Conservation (phyloP, 768 basidiomycete species). For the Mycena epipterygia region DNA sequence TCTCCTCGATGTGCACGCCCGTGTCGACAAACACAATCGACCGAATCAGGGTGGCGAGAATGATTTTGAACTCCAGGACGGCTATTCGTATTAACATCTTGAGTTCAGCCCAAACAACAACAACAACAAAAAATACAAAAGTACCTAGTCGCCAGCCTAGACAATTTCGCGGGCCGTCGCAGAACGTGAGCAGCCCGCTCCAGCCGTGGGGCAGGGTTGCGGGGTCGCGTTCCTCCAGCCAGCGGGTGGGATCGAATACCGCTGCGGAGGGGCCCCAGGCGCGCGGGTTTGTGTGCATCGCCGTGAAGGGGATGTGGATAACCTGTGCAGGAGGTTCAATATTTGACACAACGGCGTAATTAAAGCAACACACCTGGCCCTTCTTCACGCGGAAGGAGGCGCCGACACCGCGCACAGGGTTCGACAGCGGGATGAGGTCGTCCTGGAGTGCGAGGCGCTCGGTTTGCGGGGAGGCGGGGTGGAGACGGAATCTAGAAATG, state of each 20-base stretch:
- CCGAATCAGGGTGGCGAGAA: slow-evolving; percentile 52
- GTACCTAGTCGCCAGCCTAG: slow-evolving; percentile 1
- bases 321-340: slow-evolving; percentile 37
- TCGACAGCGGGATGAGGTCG: slow-evolving; percentile 57
- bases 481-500: slow-evolving; percentile 51
- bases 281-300: slow-evolving; percentile 47
- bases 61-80: slow-evolving; percentile 56
- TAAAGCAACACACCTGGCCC: slow-evolving; percentile 51
- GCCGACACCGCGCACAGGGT: slow-evolving; percentile 46
- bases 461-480: slow-evolving; percentile 55
- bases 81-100: slow-evolving; percentile 34
- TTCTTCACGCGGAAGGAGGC: slow-evolving; percentile 48
- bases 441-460: slow-evolving; percentile 56
- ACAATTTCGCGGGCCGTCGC: slow-evolving; percentile 58
- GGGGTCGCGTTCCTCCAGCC: slow-evolving; percentile 49
- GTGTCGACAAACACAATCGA: slow-evolving; percentile 53
- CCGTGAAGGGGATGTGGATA: slow-evolving; percentile 50
- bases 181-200: slow-evolving; percentile 54
- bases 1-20: slow-evolving; percentile 44
- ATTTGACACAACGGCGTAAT: background rate
- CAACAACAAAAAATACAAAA: background rate
- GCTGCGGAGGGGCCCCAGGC: slow-evolving; percentile 54
- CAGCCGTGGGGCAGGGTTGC: slow-evolving; percentile 51
- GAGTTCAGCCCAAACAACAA: background rate
- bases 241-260: slow-evolving; percentile 55